These are phyloP conservation scores for Whalleya microplaca DNA, from an alignment of 2,329 filamentous ascomycete genomes.

Conservation along the genomic window DNA sequence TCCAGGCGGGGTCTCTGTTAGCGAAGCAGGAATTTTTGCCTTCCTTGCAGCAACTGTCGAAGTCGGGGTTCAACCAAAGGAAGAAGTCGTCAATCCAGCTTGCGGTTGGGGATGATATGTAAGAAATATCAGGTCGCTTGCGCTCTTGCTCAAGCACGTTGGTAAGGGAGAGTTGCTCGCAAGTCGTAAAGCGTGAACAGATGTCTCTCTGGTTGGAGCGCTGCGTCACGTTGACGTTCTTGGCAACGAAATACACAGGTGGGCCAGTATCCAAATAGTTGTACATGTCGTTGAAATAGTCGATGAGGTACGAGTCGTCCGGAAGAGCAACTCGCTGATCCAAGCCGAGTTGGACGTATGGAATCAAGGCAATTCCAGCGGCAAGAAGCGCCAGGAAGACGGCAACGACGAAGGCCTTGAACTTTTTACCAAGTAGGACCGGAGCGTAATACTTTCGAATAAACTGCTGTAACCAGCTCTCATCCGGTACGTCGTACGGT, in stretches of 20 bases:
- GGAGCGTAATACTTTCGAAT: constrained; percentile 92
- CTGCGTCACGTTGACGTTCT: constrained; percentile 76
- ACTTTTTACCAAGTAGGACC: constrained; percentile 74
- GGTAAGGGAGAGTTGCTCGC: constrained; percentile 78
- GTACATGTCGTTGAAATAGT: constrained; percentile 96
- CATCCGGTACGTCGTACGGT: constrained; percentile 77
- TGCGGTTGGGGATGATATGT: constrained; percentile 83
- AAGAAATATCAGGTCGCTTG: constrained; percentile 85
- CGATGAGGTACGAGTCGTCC: constrained; percentile 90
- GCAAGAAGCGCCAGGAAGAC: constrained; percentile 88
- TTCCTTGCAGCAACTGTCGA: constrained; percentile 75
- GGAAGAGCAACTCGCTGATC: constrained; percentile 96
- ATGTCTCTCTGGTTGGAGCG: constrained; percentile 79
- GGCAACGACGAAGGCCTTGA: constrained; percentile 76
- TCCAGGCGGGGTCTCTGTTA: constrained; percentile 79
- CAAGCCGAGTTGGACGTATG: constrained; percentile 81
- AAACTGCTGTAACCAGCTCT: constrained; percentile 81
- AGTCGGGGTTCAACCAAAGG: constrained; percentile 89
- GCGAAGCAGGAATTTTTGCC: constrained; percentile 76
- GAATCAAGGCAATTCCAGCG: constrained; percentile 81
- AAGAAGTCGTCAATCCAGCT: constrained; percentile 98
- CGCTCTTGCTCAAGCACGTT: constrained; percentile 94
- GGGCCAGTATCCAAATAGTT: constrained; percentile 89
- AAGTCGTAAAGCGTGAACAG: constrained; percentile 89
- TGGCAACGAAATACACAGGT: constrained; percentile 94